phyloP scores from a whole-genome alignment of 2,329 filamentous ascomycete species.

The Fusarium circinatum region DNA sequence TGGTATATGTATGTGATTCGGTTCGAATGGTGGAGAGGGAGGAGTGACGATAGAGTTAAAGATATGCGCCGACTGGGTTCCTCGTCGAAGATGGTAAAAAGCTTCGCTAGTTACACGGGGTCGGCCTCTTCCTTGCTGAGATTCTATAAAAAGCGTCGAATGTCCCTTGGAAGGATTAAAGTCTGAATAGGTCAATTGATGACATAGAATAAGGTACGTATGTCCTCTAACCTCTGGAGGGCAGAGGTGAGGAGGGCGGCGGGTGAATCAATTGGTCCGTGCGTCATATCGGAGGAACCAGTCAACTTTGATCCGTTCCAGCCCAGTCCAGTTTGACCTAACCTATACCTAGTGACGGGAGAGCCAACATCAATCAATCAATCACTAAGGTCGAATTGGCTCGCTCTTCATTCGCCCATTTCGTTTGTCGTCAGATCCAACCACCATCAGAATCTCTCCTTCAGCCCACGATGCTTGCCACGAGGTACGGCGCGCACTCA shows the following conservation, averaged over 20 bases:
- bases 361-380: conserved; percentile 18
- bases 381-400: conserved; percentile 43
- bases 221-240: conserved; percentile 25
- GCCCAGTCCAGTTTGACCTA: conserved; percentile 11
- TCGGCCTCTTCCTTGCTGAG: not conserved
- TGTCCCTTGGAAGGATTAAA: conserved; percentile 6
- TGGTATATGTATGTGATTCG: conserved; percentile 28
- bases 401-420: conserved; percentile 46
- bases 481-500: conserved; percentile 47
- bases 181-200: conserved; percentile 23
- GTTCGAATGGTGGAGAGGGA: conserved; percentile 32
- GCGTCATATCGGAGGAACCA: conserved; percentile 35
- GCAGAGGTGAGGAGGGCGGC: conserved; percentile 34
- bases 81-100: not conserved
- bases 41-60: conserved; percentile 26
- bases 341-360: conserved; percentile 10
- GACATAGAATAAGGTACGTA: not conserved
- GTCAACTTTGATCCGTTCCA: conserved; percentile 40
- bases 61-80: conserved; percentile 13
- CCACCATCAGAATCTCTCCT: conserved; percentile 38
- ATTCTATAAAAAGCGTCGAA: conserved; percentile 2
- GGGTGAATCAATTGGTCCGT: conserved; percentile 34
- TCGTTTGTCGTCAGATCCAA: conserved; percentile 45
- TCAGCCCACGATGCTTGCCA: conserved; percentile 52
- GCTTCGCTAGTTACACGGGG: not conserved